A percentile compares a stretch with the other conserved stretches of the same genome.
Conservation (phyloP, 2,329 filamentous ascomycete species). For the Macrophomina tecta region DNA sequence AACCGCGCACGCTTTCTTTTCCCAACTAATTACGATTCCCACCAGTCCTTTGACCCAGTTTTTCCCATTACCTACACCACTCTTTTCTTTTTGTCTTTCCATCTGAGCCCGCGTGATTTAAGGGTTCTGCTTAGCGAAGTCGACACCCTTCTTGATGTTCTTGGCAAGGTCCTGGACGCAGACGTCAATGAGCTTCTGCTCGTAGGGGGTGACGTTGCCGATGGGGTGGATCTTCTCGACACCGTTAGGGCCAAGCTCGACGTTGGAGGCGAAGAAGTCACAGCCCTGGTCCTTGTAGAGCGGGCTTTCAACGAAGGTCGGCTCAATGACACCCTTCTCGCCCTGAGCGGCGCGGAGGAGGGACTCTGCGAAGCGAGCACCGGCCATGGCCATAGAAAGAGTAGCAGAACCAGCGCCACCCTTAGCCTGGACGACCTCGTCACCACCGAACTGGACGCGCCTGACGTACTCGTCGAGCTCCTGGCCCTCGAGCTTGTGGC, state of each 20-base stretch:
- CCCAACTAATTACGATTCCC: conserved; percentile 20
- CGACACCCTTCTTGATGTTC: conserved; percentile 91
- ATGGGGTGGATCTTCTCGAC: conserved; percentile 91
- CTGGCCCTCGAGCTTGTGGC: conserved; percentile 82
- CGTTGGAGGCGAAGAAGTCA: conserved; percentile 94
- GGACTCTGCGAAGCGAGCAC: conserved; percentile 83
- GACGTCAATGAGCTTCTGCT: conserved; percentile 88
- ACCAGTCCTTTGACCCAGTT: conserved; percentile 3
- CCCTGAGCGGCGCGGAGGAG: conserved; percentile 91
- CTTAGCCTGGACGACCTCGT: conserved; percentile 99
- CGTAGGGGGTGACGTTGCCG: conserved; percentile 81
- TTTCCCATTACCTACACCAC: not conserved
- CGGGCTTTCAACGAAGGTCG: conserved; percentile 94
- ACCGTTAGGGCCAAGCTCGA: conserved; percentile 95
- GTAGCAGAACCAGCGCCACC: conserved; percentile 96
- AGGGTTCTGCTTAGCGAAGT: conserved; percentile 67
- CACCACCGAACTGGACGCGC: conserved; percentile 98
- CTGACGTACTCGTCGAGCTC: conserved; percentile 78
- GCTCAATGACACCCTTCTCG: conserved; percentile 94
- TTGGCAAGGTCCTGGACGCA: conserved; percentile 84
- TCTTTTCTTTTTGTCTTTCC: not conserved
- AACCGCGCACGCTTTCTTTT: conserved; percentile 4
- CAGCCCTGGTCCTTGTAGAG: conserved; percentile 98
- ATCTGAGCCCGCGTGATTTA: conserved; percentile 31
- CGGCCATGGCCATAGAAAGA: conserved; percentile 98